Conservation (phyloP, 805 yeast genomes). For the Monosporozyma unispora region DNA sequence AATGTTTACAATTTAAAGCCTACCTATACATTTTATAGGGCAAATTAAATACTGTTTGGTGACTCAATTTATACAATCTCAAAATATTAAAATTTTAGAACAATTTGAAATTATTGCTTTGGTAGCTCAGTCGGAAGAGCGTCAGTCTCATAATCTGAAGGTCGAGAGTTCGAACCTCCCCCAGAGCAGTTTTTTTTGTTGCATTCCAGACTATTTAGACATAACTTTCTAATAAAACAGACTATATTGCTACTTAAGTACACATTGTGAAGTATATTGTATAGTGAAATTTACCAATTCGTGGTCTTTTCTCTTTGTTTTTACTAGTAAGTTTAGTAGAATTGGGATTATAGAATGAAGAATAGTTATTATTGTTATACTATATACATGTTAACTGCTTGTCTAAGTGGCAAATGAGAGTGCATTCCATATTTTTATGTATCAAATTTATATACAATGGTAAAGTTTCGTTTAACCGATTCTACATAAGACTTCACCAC, state of each 20-base stretch:
- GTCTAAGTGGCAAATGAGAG: not conserved
- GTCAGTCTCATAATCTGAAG: conserved; percentile 42
- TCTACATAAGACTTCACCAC: conserved; percentile 78
- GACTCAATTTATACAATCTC: too few species aligned
- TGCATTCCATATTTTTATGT: not conserved
- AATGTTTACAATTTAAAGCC: too few species aligned
- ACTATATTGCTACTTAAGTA: too few species aligned
- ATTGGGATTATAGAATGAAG: not conserved
- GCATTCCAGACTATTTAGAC: not conserved
- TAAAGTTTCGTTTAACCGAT: conserved; percentile 39
- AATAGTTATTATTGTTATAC: not conserved
- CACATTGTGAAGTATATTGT: too few species aligned
- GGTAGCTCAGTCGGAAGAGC: conserved; percentile 43
- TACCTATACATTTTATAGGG: too few species aligned
- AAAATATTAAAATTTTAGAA: not conserved
- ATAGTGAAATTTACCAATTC: too few species aligned
- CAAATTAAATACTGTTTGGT: too few species aligned
- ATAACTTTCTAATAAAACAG: too few species aligned
- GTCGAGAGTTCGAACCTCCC: conserved; percentile 41
- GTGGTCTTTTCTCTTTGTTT: too few species aligned
- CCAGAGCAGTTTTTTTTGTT: conserved; percentile 30
- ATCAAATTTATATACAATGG: not conserved
- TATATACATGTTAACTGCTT: not conserved
- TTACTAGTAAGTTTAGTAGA: not conserved
- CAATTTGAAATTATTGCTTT: conserved; percentile 17